Conservation (phyloP, 306 rosid species). For the Acacia acuminata region DNA sequence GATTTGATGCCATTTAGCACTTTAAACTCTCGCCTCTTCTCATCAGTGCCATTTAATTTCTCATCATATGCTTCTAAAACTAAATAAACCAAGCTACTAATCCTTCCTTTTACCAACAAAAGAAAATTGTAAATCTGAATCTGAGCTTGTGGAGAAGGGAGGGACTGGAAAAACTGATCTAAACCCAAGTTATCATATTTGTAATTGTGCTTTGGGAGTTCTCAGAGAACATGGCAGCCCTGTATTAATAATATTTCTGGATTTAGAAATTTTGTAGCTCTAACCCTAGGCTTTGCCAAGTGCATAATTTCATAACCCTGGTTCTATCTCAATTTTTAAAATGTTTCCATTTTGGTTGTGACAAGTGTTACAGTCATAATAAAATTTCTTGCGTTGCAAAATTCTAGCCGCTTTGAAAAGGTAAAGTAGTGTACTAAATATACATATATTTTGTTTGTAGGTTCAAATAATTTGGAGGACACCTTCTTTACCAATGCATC, state of each 20-base stretch:
- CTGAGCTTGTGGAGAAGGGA: neutral
- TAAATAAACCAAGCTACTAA: neutral
- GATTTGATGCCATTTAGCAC: no score
- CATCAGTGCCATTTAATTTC: no score
- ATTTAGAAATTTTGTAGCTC: no score
- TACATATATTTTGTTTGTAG: slow-evolving; percentile 28
- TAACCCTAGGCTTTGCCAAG: neutral
- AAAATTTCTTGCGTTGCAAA: slow-evolving; percentile 9
- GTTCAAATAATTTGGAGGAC: slow-evolving; percentile 23
- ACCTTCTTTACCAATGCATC: slow-evolving; percentile 29
- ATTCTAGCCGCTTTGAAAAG: slow-evolving; percentile 10
- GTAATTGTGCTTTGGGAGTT: no score
- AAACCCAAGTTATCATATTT: no score
- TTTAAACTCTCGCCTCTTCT: no score
- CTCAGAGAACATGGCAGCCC: no score
- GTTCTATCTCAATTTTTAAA: neutral
- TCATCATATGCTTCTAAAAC: no score
- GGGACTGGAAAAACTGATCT: no score
- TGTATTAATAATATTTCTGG: no score
- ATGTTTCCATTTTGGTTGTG: neutral
- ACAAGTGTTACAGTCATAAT: neutral
- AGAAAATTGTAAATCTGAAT: no score
- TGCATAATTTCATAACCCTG: neutral
- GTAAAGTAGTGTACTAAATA: slow-evolving; percentile 19
- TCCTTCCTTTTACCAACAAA: no score